Evolutionary conservation across 2,329 filamentous ascomycete genomes (phyloP), one percentile per base, ranked within the genome.

Genomic region (Ophiosphaerella narmari): DNA sequence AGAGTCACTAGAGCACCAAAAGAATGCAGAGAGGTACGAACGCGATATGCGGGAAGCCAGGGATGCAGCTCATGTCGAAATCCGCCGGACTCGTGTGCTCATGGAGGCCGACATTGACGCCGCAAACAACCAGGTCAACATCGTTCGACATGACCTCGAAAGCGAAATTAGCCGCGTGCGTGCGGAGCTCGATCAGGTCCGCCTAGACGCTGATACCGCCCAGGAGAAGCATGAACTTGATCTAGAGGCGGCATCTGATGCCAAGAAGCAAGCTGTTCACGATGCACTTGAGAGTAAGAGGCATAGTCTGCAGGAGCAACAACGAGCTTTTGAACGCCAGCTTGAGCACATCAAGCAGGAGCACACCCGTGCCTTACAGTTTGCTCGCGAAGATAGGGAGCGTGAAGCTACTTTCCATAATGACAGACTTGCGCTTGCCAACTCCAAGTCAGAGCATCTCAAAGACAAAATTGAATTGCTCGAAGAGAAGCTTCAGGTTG

Each of bases 401-500:
- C 86, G 89, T 42, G 80, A 86, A 2, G 91, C 96, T 72, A 82
- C 87, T 55, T 88, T 92, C 69, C 83, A 95, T 37, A 82, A 88
- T 40, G 91, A 97, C 67, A 86, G 89, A 23, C 82, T 97, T 47
- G 86, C 84, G 57, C 81, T 97, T 48, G 90, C 91, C 0, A 85
- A 92, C 7, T 90, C 91, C 48, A 96, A 93, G 79, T 85, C 88
- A 4, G 86, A 91, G 62, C 89, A 95, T 70, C 83, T 95, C 18
- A 88, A 95, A 70, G 92, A 97, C 63, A 90, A 90, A 62, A 84
- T 97, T 23, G 75, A 82, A 4, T 89, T 95, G 63, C 80, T 97
- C 1, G 91, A 97, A 71, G 92, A 97, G 72, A 93, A 91, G 73
- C 82, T 99, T 13, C 88, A 95, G 62, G 89, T 97, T 61, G 88